Conservation (phyloP, 148 eudicot species). For the Bassia scoparia region DNA sequence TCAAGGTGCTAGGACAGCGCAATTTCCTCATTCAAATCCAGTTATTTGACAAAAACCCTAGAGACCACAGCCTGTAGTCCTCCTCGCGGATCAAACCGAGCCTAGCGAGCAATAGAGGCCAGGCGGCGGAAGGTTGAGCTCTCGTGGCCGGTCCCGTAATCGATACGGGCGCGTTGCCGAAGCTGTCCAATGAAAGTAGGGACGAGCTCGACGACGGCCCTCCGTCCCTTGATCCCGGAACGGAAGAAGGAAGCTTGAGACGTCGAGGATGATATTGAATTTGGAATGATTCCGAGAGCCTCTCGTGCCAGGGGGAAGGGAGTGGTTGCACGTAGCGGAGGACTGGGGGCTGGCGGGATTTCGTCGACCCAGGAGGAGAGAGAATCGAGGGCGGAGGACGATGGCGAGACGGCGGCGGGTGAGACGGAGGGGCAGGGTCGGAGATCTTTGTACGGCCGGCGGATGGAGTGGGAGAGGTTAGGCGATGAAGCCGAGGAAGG, state of each 20-base stretch:
- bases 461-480: slow-evolving; percentile 57
- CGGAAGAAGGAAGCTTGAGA: slow-evolving; percentile 27
- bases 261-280: slow-evolving; percentile 42
- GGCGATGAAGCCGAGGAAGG: slow-evolving; percentile 75
- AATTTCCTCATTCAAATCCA: slow-evolving; percentile 85
- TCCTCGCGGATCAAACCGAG: slow-evolving; percentile 64
- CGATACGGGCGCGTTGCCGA: slow-evolving; percentile 74
- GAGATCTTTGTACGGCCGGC: slow-evolving; percentile 58
- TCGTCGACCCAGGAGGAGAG: slow-evolving; percentile 42
- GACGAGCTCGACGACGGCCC: slow-evolving; percentile 47
- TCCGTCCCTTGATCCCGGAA: slow-evolving; percentile 32
- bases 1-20: slow-evolving; percentile 68
- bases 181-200: slow-evolving; percentile 80
- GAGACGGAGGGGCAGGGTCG: slow-evolving; percentile 65
- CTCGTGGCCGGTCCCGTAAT: slow-evolving; percentile 92
- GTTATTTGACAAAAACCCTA: slow-evolving; percentile 72
- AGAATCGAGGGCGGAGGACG: slow-evolving; percentile 33
- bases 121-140: slow-evolving; percentile 89
- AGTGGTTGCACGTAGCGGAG: slow-evolving; percentile 62
- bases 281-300: slow-evolving; percentile 40
- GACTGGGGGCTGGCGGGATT: slow-evolving; percentile 60
- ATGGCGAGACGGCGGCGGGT: too few species aligned
- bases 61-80: slow-evolving; percentile 77
- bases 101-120: slow-evolving; percentile 76
- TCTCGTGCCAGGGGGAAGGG: slow-evolving; percentile 64